These are phyloP conservation scores for Amyloporia xantha DNA, from an alignment of 768 basidiomycete genomes.

Conservation along the genomic window DNA sequence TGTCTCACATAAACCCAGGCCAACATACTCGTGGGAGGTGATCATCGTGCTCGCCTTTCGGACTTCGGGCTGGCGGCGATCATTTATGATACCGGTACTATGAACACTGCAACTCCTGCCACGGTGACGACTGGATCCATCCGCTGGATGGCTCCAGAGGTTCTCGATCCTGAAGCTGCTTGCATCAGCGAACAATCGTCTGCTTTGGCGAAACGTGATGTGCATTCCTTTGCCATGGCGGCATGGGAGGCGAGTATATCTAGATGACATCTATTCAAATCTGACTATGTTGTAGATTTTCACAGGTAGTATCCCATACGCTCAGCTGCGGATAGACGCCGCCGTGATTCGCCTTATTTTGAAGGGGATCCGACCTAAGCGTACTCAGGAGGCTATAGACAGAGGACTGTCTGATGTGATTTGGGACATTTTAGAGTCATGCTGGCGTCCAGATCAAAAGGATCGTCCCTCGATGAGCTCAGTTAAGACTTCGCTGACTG, in stretches of 20 bases:
- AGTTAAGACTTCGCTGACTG: too few species aligned
- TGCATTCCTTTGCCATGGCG: constrained; percentile 15
- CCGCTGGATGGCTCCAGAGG: too few species aligned
- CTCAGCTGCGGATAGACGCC: background rate
- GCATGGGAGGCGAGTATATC: constrained; percentile 9
- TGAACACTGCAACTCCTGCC: background rate
- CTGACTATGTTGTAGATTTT: constrained; percentile 1
- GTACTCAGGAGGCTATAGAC: too few species aligned
- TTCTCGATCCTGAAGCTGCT: constrained; percentile 7
- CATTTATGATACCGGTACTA: too few species aligned
- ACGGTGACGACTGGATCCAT: constrained; percentile 4
- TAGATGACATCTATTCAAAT: background rate
- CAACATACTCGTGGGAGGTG: too few species aligned
- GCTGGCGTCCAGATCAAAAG: background rate
- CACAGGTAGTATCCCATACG: background rate
- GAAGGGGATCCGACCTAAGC: constrained; percentile 3
- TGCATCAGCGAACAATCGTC: background rate
- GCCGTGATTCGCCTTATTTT: constrained; percentile 1
- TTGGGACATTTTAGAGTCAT: too few species aligned
- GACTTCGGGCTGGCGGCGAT: too few species aligned
- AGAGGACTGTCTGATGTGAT: too few species aligned
- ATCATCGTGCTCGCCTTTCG: too few species aligned
- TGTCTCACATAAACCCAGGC: too few species aligned
- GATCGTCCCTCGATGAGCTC: background rate
- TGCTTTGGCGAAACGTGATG: constrained; percentile 9